Conservation (phyloP, 768 basidiomycete species). For the Amanita thiersii region DNA sequence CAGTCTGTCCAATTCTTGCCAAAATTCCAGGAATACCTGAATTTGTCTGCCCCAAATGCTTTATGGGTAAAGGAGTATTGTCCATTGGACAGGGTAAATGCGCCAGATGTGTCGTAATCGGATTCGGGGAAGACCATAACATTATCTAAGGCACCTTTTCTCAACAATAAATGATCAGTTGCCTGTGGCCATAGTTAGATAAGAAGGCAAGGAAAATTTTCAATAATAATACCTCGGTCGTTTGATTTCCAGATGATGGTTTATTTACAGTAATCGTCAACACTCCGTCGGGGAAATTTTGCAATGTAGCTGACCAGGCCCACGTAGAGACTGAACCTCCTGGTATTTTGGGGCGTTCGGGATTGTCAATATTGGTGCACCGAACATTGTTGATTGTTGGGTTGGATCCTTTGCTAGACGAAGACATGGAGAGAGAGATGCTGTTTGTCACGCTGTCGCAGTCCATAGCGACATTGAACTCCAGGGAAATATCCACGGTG, state of each 20-base stretch:
- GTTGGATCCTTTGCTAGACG: constrained; percentile 49
- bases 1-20: constrained; percentile 80
- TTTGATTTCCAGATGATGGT: constrained; percentile 32
- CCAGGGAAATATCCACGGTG: constrained; percentile 59
- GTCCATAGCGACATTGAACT: constrained; percentile 74
- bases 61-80: constrained; percentile 74
- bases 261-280: constrained; percentile 63
- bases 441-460: constrained; percentile 60
- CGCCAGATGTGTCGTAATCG: constrained; percentile 59
- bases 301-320: constrained; percentile 69
- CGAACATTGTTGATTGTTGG: constrained; percentile 44
- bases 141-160: constrained; percentile 71
- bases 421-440: constrained; percentile 61
- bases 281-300: constrained; percentile 76
- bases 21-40: constrained; percentile 84
- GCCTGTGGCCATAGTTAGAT: constrained; percentile 28
- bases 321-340: constrained; percentile 54
- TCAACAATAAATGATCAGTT: constrained; percentile 70
- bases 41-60: constrained; percentile 80
- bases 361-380: constrained; percentile 43
- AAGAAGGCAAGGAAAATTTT: constrained; percentile 6
- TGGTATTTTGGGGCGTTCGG: constrained; percentile 39
- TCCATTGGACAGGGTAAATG: constrained; percentile 50
- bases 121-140: constrained; percentile 81
- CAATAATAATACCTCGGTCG: constrained; percentile 45